A percentile compares a stretch with the other conserved stretches of the same genome.
Evolutionary conservation across 2,329 filamentous ascomycete species (phyloP).

Genomic region (Didymella sp.): DNA sequence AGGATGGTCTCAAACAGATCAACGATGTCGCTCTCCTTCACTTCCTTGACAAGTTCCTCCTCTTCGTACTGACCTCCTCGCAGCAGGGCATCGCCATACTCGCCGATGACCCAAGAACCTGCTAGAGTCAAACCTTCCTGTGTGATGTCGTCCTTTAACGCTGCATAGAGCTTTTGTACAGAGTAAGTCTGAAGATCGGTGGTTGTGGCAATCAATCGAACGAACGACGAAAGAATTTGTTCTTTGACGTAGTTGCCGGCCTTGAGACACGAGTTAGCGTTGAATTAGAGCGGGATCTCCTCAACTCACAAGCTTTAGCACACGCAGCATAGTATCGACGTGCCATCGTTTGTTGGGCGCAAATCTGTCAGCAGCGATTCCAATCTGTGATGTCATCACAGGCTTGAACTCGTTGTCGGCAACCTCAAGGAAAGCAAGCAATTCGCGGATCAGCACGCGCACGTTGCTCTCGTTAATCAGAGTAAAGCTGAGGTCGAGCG

Average conservation of each 20-base stretch:
- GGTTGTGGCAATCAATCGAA: constrained; percentile 92
- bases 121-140: constrained; percentile 94
- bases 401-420: constrained; percentile 99
- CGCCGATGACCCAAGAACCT: constrained; percentile 96
- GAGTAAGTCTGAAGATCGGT: constrained; percentile 95
- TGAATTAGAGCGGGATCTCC: background rate
- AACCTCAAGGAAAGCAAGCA: constrained; percentile 93
- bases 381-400: constrained; percentile 97
- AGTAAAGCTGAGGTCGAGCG: constrained; percentile 97
- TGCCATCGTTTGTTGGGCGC: constrained; percentile 98
- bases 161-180: constrained; percentile 90
- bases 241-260: constrained; percentile 98
- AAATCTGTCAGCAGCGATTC: constrained; percentile 93
- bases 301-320: constrained; percentile 72
- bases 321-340: constrained; percentile 94
- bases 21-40: constrained; percentile 88
- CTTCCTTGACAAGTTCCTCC: constrained; percentile 81
- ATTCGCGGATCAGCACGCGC: constrained; percentile 87
- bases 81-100: constrained; percentile 91
- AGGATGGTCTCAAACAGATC: constrained; percentile 92
- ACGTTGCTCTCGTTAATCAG: constrained; percentile 98
- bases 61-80: constrained; percentile 91
- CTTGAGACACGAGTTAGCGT: constrained; percentile 26
- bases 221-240: constrained; percentile 95
- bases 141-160: constrained; percentile 94